Conservation (phyloP, 2,329 filamentous ascomycete species). For the Exophiala dermatitidis region DNA sequence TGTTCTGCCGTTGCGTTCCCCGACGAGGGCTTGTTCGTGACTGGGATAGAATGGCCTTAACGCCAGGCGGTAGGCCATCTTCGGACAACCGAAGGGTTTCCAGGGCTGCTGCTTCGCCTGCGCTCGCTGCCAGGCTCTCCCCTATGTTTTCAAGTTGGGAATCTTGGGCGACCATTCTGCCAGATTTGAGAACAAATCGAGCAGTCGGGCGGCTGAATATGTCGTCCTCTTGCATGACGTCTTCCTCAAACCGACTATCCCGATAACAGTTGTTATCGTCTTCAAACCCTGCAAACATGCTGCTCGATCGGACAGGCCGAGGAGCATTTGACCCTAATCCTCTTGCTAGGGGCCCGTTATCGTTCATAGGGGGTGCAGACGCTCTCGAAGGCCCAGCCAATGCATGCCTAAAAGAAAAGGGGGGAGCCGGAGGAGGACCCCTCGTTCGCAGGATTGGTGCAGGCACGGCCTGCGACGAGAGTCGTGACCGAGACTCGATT, state of each 20-base stretch:
- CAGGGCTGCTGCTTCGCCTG: slow-evolving; percentile 21
- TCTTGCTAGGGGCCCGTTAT: slow-evolving; percentile 63
- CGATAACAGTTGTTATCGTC: slow-evolving; percentile 53
- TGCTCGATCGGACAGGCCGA: slow-evolving; percentile 68
- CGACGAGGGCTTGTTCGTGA: slow-evolving; percentile 13
- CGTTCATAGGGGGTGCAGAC: slow-evolving; percentile 44
- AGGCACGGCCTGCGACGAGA: slow-evolving; percentile 28
- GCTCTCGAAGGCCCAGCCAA: slow-evolving; percentile 17
- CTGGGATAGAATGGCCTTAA: slow-evolving; percentile 19
- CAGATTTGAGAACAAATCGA: slow-evolving; percentile 38
- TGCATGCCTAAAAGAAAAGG: slow-evolving; percentile 25
- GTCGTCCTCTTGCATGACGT: slow-evolving; percentile 37
- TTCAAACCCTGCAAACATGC: slow-evolving; percentile 75
- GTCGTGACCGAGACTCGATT: slow-evolving; percentile 36
- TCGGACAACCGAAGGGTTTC: slow-evolving; percentile 25
- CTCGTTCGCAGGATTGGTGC: slow-evolving; percentile 16
- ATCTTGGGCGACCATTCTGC: slow-evolving; percentile 37
- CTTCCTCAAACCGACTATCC: slow-evolving; percentile 22
- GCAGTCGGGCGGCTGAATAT: slow-evolving; percentile 40
- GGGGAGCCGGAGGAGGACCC: slow-evolving; percentile 32
- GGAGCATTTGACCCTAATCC: slow-evolving; percentile 48
- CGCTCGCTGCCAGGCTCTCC: slow-evolving; percentile 18
- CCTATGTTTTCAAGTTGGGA: slow-evolving; percentile 35
- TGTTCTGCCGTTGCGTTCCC: slow-evolving; percentile 13
- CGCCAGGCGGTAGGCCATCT: slow-evolving; percentile 22